Evolutionary conservation across 2,329 filamentous ascomycete genomes (phyloP), one percentile per base, ranked within the genome.

Genomic region (Trichophyton simii): DNA sequence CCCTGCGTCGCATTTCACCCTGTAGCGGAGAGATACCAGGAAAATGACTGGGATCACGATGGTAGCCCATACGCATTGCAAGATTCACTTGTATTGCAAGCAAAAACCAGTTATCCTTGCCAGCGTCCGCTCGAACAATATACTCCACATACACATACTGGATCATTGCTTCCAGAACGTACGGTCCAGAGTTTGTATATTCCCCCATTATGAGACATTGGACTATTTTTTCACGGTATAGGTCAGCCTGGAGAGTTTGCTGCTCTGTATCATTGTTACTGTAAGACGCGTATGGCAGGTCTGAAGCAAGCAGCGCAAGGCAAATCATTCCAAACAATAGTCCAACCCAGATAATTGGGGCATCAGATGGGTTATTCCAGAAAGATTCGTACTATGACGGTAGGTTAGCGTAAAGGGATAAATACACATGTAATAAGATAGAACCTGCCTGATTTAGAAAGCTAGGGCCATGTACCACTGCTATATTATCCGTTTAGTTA

Each of bases 21-120:
- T 83, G 77, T 63, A 81, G 83, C 1, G 78, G 75, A 0, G 79
- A 76, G 55, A 85, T 78, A 58, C 73, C 76, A 3, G 79, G 72
- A 65, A 82, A 83, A 42, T 81, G 79, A 2, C 70, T 76, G 13
- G 82, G 74, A 66, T 85, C 83, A 42, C 83, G 77, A 69, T 85
- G 83, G 63, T 84, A 80, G 3, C 83, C 83, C 77, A 83, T 84
- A 20, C 81, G 76, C 78, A 84, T 83, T 1, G 83, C 82, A n/a
- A 85, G 70, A 7, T 82, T 76, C 15, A 83, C 79, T 18, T 82
- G 78, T 59, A 84, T 76, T 13, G 80, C 77, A 7, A 81, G 77
- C 57, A 84, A 73, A 18, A 83, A 75, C 58, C 83, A 75, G 8
- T 82, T 78, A n/a, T 80, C 79, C 2, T 77, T 73, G 61, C 82